Percentiles rank a stretch among this genome's conserved stretches.
phyloP scores from a whole-genome alignment of 805 yeast genomes.

The Lachancea waltii region DNA sequence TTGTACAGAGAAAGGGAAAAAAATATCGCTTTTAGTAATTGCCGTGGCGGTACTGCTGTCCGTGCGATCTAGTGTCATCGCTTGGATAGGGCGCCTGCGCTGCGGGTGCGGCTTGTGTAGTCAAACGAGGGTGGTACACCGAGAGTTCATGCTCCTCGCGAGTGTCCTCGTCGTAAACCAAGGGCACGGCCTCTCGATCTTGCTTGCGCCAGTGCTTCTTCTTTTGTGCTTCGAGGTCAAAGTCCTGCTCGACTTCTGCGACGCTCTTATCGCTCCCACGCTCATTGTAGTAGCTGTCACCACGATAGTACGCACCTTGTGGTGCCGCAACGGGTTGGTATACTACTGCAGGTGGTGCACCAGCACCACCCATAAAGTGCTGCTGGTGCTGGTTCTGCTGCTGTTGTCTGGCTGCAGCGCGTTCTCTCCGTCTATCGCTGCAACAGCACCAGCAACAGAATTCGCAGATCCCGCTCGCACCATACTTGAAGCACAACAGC shows the following conservation, averaged over 20 bases:
- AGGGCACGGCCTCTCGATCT: slow-evolving; percentile 8
- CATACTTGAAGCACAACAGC: slow-evolving; percentile 51
- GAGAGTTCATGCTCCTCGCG: slow-evolving; percentile 66
- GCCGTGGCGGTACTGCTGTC: slow-evolving; percentile 6
- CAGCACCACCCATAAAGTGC: neutral
- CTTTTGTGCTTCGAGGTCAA: slow-evolving; percentile 28
- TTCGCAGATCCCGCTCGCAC: slow-evolving; percentile 44
- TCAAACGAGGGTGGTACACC: slow-evolving; percentile 45
- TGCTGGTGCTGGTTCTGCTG: neutral
- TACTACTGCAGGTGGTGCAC: slow-evolving; percentile 18
- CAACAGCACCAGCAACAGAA: slow-evolving; percentile 49
- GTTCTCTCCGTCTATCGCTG: slow-evolving; percentile 15
- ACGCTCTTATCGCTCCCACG: slow-evolving; percentile 20
- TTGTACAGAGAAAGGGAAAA: neutral
- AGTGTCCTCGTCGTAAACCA: slow-evolving; percentile 12
- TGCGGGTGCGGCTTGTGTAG: slow-evolving; percentile 34
- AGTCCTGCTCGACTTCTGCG: slow-evolving; percentile 30
- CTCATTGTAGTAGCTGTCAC: slow-evolving; percentile 19
- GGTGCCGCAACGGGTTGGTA: slow-evolving; percentile 31
- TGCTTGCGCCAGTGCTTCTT: too few relatives aligned
- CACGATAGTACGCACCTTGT: slow-evolving; percentile 18
- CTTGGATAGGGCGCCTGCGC: slow-evolving; percentile 7
- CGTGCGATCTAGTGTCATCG: neutral
- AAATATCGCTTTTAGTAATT: slow-evolving; percentile 2
- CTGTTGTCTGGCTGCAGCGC: neutral